phyloP scores from a whole-genome alignment of 768 basidiomycete genomes.

The Pleurotus citrinopileatus region DNA sequence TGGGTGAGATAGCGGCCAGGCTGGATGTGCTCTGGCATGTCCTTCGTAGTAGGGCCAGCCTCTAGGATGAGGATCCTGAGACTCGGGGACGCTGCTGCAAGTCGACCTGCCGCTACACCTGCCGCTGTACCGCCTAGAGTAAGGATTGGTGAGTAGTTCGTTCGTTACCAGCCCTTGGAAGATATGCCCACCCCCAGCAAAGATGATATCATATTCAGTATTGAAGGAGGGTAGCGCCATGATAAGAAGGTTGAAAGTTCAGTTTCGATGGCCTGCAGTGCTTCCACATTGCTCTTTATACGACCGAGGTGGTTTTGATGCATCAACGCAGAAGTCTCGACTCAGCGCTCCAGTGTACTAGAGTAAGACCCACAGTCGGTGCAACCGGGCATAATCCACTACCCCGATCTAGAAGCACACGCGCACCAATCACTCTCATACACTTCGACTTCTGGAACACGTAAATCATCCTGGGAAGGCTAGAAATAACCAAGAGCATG shows the following conservation, averaged over 20 bases:
- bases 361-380: background rate
- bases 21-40: slow-evolving; percentile 18
- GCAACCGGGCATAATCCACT: background rate
- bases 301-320: background rate
- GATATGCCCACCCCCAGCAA: slow-evolving; percentile 2
- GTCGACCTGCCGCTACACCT: slow-evolving; percentile 24
- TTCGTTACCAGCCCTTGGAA: background rate
- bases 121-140: slow-evolving; percentile 23
- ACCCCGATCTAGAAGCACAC: background rate
- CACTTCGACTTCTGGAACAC: background rate
- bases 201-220: slow-evolving; percentile 7
- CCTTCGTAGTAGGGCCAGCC: slow-evolving; percentile 19
- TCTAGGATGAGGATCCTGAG: slow-evolving; percentile 26
- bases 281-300: background rate
- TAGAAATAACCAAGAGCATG: background rate
- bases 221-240: background rate
- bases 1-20: slow-evolving; percentile 18
- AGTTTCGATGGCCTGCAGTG: background rate
- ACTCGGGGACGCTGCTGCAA: slow-evolving; percentile 21
- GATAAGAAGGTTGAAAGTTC: background rate
- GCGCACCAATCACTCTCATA: background rate
- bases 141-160: too few species aligned
- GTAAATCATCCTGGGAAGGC: background rate
- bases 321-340: background rate
- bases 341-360: background rate